Evolutionary conservation across 805 yeast genomes (phyloP).

Genomic region (Yamadazyma nakazawae): DNA sequence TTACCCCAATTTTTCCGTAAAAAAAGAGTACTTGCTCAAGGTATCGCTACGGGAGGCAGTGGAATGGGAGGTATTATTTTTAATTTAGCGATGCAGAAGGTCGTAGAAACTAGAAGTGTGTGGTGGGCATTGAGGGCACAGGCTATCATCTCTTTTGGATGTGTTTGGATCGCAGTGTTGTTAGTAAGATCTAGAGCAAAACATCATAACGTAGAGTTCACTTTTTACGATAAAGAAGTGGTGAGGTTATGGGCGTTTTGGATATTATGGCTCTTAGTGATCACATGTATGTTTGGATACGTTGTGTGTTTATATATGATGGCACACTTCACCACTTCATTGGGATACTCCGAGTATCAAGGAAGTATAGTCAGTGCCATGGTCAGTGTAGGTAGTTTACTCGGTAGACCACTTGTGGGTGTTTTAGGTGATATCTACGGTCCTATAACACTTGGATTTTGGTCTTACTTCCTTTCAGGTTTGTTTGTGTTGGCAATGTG

Average conservation of each 20-base stretch:
- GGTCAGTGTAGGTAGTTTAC: constrained; percentile 54
- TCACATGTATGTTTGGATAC: constrained; percentile 56
- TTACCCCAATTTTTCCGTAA: constrained; percentile 71
- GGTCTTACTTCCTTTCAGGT: constrained; percentile 23
- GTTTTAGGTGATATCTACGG: constrained; percentile 50
- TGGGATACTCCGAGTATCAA: constrained; percentile 54
- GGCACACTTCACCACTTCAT: constrained; percentile 55
- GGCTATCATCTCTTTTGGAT: constrained; percentile 34
- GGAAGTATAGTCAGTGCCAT: constrained; percentile 59
- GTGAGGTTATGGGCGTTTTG: constrained; percentile 38
- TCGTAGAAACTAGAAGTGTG: constrained; percentile 35
- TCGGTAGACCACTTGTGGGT: constrained; percentile 59
- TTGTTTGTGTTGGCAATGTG: constrained; percentile 36
- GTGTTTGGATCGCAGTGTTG: constrained; percentile 21
- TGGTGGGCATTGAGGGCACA: constrained; percentile 52
- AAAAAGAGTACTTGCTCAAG: constrained; percentile 53
- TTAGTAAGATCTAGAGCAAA: constrained; percentile 18
- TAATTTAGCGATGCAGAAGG: constrained; percentile 46
- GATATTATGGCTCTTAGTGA: constrained; percentile 32
- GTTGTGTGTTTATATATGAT: constrained; percentile 56
- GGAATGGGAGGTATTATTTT: constrained; percentile 53
- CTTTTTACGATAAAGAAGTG: constrained; percentile 39
- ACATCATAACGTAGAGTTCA: constrained; percentile 22
- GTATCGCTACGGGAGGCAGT: constrained; percentile 48
- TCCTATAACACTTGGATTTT: constrained; percentile 41